Evolutionary conservation across 179 eudicot genomes (phyloP), one percentile per base, ranked within the genome.

Genomic region (Drosera spatulata): DNA sequence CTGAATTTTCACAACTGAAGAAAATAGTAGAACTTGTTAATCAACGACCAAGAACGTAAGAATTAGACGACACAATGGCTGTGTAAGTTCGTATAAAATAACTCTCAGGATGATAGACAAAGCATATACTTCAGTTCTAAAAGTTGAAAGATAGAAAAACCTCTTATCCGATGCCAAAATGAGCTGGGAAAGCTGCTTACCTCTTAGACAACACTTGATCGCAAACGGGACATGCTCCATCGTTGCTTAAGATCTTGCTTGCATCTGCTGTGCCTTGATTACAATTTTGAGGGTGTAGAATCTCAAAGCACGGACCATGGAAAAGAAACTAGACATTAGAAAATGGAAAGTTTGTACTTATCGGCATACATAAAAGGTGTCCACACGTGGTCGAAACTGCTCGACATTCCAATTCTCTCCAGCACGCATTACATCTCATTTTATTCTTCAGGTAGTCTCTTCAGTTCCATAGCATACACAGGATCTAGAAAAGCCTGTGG

Each of bases 201-300:
- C 98, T 84, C 76, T 85, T 91, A 40, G 98, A 91, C 63, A 91
- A 80, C 60, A 91, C 96, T 69, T 85, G 91, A 74, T 91, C 98
- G 65, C 98, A 91, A 8, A 91, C 70, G 43, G 98, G 98, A 65
- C 98, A 91, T 56, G 96, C 85, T 52, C 81, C 98, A 71, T 88
- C 96, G 71, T 65, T 88, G 71, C 78, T 79, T 52, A 85, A 87
- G 71, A 88, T 88, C 81, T 85, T 88, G 60, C 80, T 69, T 52
- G 98, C 98, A 77, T 91, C 98, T 71, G 77, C 91, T 1, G 82
- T 79, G 71, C 98, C 98, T 91, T 68, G 55, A 47, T 47, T 55
- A 11, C 33, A 22, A 22, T 50, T 76, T 85, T 77, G 85, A 88
- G 86, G 33, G 33, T 22, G 33, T 22, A 22, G 33, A 22, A 22